Conservation (phyloP, 495 filamentous ascomycete species). For the Penicillium chermesinum region DNA sequence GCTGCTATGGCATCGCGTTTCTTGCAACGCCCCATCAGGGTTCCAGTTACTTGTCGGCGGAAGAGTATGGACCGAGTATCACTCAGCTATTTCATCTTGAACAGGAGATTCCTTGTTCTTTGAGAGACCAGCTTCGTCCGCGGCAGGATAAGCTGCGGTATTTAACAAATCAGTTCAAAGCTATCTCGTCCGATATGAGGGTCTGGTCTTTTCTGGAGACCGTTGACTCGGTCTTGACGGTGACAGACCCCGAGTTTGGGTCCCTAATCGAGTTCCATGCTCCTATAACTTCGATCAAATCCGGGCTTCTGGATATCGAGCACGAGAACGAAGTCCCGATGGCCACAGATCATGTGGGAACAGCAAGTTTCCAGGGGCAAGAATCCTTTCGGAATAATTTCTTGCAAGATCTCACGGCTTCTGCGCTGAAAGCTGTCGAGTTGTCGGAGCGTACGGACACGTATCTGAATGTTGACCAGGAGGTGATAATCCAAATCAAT, state of each 20-base stretch:
- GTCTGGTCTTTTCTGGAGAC: slow-evolving; percentile 67
- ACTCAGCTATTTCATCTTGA: slow-evolving; percentile 51
- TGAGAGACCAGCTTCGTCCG: slow-evolving; percentile 47
- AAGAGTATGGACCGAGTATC: slow-evolving; percentile 51
- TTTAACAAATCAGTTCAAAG: slow-evolving; percentile 53
- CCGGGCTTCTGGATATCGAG: slow-evolving; percentile 50
- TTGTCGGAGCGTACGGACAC: slow-evolving; percentile 34
- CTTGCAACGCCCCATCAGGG: slow-evolving; percentile 58
- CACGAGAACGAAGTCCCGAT: slow-evolving; percentile 53
- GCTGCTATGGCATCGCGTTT: slow-evolving; percentile 59
- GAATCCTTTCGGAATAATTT: slow-evolving; percentile 48
- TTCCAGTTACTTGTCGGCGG: slow-evolving; percentile 58
- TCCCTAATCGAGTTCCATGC: slow-evolving; percentile 41
- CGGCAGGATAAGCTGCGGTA: slow-evolving; percentile 42
- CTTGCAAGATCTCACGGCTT: slow-evolving; percentile 42
- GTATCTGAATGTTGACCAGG: slow-evolving; percentile 40
- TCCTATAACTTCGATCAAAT: slow-evolving; percentile 59
- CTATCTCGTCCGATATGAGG: slow-evolving; percentile 56
- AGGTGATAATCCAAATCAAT: slow-evolving; percentile 54
- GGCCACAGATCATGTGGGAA: slow-evolving; percentile 53
- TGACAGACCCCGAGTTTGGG: slow-evolving; percentile 29
- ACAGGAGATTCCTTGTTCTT: slow-evolving; percentile 42
- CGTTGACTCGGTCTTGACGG: slow-evolving; percentile 52
- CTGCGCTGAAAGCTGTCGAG: slow-evolving; percentile 41
- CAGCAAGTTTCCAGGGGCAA: slow-evolving; percentile 52